Percentiles rank a stretch among this genome's conserved stretches.
phyloP scores from a whole-genome alignment of 192 early-diverging fungal species.

The Chytriomyces confervae region DNA sequence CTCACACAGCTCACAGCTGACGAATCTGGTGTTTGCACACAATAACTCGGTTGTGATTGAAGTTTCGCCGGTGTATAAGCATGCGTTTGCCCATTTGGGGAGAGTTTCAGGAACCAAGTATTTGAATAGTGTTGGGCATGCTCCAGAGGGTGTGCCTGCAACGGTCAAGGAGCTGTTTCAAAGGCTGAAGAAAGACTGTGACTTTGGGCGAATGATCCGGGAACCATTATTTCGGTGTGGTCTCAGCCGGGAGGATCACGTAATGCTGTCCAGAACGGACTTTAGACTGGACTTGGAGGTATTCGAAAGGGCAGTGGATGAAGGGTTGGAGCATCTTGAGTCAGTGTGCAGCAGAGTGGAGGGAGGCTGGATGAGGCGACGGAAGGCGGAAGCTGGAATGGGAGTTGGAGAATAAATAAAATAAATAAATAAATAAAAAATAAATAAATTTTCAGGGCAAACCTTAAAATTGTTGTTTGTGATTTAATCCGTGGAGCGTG shows the following conservation, averaged over 20 bases:
- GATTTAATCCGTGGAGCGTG: no score
- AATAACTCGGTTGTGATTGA: constrained; percentile 5
- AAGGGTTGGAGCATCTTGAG: constrained; percentile 1
- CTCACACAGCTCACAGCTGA: constrained; percentile 9
- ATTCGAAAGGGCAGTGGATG: background rate
- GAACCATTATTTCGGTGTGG: background rate
- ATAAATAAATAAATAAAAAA: no score
- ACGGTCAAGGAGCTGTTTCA: background rate
- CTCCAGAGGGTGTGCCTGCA: background rate
- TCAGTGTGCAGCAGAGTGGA: background rate
- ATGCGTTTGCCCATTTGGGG: constrained; percentile 11
- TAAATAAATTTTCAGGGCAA: no score
- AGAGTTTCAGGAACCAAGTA: background rate
- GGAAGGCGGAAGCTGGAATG: no score
- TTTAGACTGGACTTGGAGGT: background rate
- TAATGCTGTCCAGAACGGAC: constrained; percentile 7
- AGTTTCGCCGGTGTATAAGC: constrained; percentile 9
- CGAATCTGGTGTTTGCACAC: constrained; percentile 17
- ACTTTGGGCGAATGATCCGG: background rate
- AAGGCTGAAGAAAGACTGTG: background rate
- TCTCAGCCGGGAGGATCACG: background rate
- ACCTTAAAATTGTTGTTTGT: no score
- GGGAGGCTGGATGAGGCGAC: background rate
- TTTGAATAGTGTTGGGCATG: constrained; percentile 1
- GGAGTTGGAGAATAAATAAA: no score